Evolutionary conservation across 257 asterid species (phyloP).

Genomic region (Gentiana macrophylla): DNA sequence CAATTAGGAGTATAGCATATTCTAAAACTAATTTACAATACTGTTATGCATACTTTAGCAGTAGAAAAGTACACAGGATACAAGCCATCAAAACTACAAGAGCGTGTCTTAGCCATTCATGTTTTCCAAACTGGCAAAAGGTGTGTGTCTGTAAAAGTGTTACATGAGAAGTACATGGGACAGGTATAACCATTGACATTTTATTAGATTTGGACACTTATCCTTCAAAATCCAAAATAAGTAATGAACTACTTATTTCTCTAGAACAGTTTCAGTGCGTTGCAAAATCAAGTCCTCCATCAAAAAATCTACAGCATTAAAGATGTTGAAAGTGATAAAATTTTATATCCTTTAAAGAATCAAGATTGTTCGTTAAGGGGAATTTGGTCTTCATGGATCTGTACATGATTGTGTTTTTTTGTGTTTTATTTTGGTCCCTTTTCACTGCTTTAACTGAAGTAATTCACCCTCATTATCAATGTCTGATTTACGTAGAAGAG

Average conservation of each 20-base stretch:
- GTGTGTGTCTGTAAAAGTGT: conserved; percentile 11
- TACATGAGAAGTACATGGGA: conserved; percentile 22
- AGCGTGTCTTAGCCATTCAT: conserved; percentile 34
- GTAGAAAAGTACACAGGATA: conserved; percentile 58
- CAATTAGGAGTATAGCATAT: too few relatives aligned
- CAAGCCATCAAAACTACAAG: conserved; percentile 47
- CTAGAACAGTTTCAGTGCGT: conserved; percentile 27
- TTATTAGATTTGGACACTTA: neutral
- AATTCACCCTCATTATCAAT: too few relatives aligned
- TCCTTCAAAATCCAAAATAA: too few relatives aligned
- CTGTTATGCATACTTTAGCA: conserved; percentile 35
- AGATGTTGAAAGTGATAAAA: neutral
- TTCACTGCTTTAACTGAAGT: too few relatives aligned
- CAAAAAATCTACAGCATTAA: conserved; percentile 16
- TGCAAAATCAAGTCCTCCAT: conserved; percentile 20
- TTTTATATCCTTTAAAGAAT: neutral
- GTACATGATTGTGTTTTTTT: too few relatives aligned
- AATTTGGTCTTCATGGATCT: too few relatives aligned
- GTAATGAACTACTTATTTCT: neutral
- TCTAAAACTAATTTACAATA: too few relatives aligned
- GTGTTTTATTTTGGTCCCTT: too few relatives aligned
- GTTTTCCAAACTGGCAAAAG: conserved; percentile 13
- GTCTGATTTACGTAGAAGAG: too few relatives aligned
- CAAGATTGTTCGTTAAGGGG: too few relatives aligned
- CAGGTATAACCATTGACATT: neutral